A percentile compares a stretch with the other conserved stretches of the same genome.
phyloP scores from a whole-genome alignment of 805 yeast genomes.

The Yamadazyma scolyti region DNA sequence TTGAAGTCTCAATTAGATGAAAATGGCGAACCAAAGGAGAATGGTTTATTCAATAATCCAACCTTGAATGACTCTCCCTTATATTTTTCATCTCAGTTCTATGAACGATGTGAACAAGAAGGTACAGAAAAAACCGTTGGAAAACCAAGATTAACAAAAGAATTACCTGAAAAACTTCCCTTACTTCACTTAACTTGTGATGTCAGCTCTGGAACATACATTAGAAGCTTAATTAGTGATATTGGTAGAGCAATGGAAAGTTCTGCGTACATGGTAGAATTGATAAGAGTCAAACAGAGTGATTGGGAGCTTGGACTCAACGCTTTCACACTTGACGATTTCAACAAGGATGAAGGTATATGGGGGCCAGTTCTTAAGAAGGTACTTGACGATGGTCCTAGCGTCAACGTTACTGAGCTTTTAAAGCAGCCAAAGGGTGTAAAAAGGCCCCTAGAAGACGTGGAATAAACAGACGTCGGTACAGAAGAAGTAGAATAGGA shows the following conservation, averaged over 20 bases:
- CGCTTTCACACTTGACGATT: conserved; percentile 65
- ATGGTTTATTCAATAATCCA: conserved; percentile 44
- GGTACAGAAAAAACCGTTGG: conserved; percentile 35
- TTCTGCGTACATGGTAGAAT: conserved; percentile 83
- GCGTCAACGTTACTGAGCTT: conserved; percentile 17
- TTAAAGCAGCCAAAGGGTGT: conserved; percentile 1
- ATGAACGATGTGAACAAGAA: conserved; percentile 40
- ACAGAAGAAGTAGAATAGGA: conserved; percentile 1
- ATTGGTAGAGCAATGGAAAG: conserved; percentile 77
- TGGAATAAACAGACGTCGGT: conserved; percentile 5
- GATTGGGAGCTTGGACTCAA: conserved; percentile 76
- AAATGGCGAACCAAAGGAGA: conserved; percentile 44
- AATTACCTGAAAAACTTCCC: conserved; percentile 54
- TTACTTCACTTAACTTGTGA: conserved; percentile 66
- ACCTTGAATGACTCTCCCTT: conserved; percentile 62
- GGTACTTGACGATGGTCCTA: conserved; percentile 43
- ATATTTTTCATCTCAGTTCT: conserved; percentile 54
- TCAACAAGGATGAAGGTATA: conserved; percentile 53
- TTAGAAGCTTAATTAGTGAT: conserved; percentile 86
- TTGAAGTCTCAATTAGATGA: conserved; percentile 44
- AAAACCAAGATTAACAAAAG: conserved; percentile 34
- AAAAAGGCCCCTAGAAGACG: conserved; percentile 4
- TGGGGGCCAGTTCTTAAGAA: conserved; percentile 67
- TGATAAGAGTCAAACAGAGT: conserved; percentile 72
- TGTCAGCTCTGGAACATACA: conserved; percentile 94